Conservation (phyloP, 83 land plant genomes). For the Larix sibirica region DNA sequence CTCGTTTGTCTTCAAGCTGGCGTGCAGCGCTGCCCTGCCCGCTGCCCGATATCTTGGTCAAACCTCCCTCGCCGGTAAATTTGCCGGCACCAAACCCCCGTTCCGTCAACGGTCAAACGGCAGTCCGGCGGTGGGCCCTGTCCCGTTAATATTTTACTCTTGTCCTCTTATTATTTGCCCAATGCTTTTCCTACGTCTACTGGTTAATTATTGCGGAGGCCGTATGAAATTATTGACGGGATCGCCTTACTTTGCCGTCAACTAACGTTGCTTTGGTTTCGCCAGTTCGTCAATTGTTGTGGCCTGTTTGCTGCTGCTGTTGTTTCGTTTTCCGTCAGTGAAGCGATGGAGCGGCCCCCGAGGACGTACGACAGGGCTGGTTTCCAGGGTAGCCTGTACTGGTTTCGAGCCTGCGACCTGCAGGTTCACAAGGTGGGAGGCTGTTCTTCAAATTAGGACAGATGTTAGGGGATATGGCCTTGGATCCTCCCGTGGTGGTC, state of each 20-base stretch:
- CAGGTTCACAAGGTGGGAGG: slow-evolving; percentile 5
- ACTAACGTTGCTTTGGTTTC: not conserved
- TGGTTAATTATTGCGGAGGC: too few relatives aligned
- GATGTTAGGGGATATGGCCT: too few relatives aligned
- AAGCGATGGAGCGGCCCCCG: not conserved
- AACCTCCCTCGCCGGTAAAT: not conserved
- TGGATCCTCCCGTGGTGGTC: too few relatives aligned
- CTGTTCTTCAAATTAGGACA: too few relatives aligned
- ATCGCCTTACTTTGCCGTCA: not conserved
- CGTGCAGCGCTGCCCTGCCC: slow-evolving; percentile 6
- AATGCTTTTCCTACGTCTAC: not conserved
- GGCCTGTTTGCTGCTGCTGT: not conserved
- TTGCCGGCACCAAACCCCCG: not conserved
- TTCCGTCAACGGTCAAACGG: slow-evolving; percentile 15
- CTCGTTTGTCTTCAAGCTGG: not conserved
- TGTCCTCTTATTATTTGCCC: not conserved
- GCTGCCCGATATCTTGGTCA: slow-evolving; percentile 5
- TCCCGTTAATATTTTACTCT: not conserved
- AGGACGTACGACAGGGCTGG: not conserved
- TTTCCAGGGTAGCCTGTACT: too few relatives aligned
- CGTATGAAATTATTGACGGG: not conserved
- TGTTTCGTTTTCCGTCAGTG: slow-evolving; percentile 6
- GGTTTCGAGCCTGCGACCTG: slow-evolving; percentile 14
- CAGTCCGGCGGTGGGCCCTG: not conserved
- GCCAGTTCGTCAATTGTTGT: not conserved